A percentile compares a stretch with the other conserved stretches of the same genome.
These are phyloP conservation scores for Spergularia bocconei DNA, from an alignment of 148 eudicot species.

Conservation along the genomic window DNA sequence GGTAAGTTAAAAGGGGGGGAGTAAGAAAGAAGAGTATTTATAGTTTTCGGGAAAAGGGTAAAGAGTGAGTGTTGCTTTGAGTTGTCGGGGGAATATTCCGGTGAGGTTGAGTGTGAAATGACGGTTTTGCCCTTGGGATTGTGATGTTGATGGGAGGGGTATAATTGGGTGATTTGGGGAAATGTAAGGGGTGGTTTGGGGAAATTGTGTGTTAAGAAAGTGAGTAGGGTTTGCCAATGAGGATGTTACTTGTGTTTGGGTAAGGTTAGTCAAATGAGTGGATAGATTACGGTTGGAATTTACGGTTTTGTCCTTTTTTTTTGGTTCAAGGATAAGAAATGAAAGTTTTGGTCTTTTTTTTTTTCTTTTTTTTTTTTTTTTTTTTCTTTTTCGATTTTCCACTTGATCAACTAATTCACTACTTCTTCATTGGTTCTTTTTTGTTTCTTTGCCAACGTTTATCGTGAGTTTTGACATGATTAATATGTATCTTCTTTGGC, in stretches of 20 bases:
- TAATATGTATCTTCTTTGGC: too few relatives aligned
- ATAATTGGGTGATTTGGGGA: not conserved
- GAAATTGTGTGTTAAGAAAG: not conserved
- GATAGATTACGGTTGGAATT: constrained; percentile 22
- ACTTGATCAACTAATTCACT: too few relatives aligned
- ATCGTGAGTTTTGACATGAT: too few relatives aligned
- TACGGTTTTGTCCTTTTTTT: constrained; percentile 14
- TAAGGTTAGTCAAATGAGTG: constrained; percentile 28
- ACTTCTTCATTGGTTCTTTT: too few relatives aligned
- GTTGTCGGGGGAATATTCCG: constrained; percentile 49
- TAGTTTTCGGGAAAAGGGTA: constrained; percentile 88
- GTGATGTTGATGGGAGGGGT: constrained; percentile 18
- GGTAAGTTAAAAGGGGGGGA: constrained; percentile 46
- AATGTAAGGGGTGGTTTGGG: constrained; percentile 6
- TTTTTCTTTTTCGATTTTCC: too few relatives aligned
- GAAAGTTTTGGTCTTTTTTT: not conserved
- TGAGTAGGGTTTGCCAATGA: constrained; percentile 14
- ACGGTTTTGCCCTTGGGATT: constrained; percentile 11
- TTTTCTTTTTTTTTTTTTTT: not conserved
- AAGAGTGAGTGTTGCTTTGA: constrained; percentile 16
- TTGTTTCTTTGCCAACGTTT: too few relatives aligned
- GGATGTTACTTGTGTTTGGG: constrained; percentile 23
- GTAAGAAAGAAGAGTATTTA: constrained; percentile 50
- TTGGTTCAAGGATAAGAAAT: not conserved
- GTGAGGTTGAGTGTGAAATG: constrained; percentile 25